A percentile compares a stretch with the other conserved stretches of the same genome.
phyloP scores from a whole-genome alignment of 1,139 yeast genomes.

The Sugiyamaella japonica region DNA sequence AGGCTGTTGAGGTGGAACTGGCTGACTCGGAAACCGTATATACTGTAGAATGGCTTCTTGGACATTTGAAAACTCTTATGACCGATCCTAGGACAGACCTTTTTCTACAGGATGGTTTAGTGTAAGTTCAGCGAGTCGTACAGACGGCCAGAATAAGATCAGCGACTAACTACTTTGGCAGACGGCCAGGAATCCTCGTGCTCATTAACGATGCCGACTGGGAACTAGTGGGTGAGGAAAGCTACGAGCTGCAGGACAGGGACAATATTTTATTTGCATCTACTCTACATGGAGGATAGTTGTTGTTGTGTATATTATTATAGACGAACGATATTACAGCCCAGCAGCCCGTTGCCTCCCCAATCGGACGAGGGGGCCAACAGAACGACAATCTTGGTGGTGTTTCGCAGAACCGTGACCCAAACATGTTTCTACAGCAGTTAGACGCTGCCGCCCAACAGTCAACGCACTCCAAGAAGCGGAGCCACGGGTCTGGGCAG shows the following conservation, averaged over 20 bases:
- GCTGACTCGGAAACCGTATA: conserved; percentile 45
- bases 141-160: too few species aligned
- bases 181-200: conserved; percentile 90
- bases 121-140: conserved; percentile 29
- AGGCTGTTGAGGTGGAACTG: conserved; percentile 50
- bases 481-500: neutral
- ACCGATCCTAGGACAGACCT: conserved; percentile 64
- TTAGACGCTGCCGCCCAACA: conserved; percentile 4
- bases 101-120: conserved; percentile 72
- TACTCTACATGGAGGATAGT: conserved; percentile 89
- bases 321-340: conserved; percentile 62
- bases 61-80: conserved; percentile 54
- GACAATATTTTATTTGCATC: conserved; percentile 87
- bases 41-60: conserved; percentile 58
- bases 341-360: conserved; percentile 73
- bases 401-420: conserved; percentile 45
- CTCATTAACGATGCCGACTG: conserved; percentile 94
- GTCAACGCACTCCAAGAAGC: neutral
- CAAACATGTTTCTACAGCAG: conserved; percentile 35
- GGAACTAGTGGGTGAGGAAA: conserved; percentile 92
- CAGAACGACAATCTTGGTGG: conserved; percentile 33
- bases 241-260: conserved; percentile 67
- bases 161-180: conserved; percentile 26
- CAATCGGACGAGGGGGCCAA: conserved; percentile 59
- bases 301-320: conserved; percentile 43